phyloP scores from a whole-genome alignment of 2,329 filamentous ascomycete species.

The Fusarium fracticaudum region DNA sequence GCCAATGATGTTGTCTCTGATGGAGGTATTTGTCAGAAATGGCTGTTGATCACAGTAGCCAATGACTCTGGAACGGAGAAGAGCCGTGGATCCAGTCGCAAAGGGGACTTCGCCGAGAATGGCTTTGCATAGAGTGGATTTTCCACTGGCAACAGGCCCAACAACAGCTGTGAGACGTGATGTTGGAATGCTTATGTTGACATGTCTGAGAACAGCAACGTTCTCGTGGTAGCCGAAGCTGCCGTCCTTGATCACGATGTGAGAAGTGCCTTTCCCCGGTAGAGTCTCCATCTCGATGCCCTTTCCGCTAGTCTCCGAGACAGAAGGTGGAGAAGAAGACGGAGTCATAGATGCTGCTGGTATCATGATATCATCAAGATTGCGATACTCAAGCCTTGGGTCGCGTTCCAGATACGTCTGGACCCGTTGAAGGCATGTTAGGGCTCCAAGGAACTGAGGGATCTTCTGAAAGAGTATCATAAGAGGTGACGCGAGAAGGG shows the following conservation, averaged over 20 bases:
- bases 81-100: constrained; percentile 13
- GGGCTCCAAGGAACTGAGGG: not conserved
- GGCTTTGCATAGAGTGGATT: constrained; percentile 51
- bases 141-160: constrained; percentile 49
- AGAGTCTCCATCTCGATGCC: not conserved
- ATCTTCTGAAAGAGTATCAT: not conserved
- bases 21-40: constrained; percentile 47
- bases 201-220: constrained; percentile 19
- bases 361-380: accelerated
- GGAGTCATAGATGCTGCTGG: accelerated
- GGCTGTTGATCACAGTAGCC: constrained; percentile 47
- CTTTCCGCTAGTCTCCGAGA: accelerated
- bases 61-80: constrained; percentile 21
- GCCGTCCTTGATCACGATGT: constrained; percentile 9
- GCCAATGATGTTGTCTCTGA: constrained; percentile 52
- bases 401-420: not conserved
- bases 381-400: not conserved
- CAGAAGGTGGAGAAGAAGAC: not conserved
- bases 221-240: constrained; percentile 36
- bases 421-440: not conserved
- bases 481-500: not conserved
- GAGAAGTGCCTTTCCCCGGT: not conserved
- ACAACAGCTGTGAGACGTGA: constrained; percentile 46
- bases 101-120: constrained; percentile 45
- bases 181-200: constrained; percentile 17